These are phyloP conservation scores for Brassica nigra DNA, from an alignment of 345 rosid genomes.

Conservation along the genomic window DNA sequence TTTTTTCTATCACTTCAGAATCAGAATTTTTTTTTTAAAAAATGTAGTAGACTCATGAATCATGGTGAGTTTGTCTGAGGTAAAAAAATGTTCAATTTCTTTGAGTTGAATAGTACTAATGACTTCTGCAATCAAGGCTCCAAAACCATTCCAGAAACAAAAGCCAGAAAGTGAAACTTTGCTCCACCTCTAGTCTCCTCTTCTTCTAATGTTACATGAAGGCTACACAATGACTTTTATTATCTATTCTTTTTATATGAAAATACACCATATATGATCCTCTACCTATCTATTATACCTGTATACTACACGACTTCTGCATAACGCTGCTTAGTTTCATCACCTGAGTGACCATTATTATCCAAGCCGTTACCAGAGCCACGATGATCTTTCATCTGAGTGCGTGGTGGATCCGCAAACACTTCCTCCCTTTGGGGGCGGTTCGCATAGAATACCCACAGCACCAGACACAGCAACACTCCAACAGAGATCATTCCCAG, in stretches of 20 bases:
- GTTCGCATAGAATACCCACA: conserved; percentile 92
- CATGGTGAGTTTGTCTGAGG: no score
- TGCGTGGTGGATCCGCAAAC: conserved; percentile 59
- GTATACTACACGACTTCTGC: conserved; percentile 29
- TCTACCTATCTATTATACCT: conserved; percentile 38
- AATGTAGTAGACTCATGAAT: no score
- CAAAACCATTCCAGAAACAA: background rate
- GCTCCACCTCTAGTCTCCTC: conserved; percentile 35
- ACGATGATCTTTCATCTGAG: conserved; percentile 3
- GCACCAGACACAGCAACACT: conserved; percentile 83
- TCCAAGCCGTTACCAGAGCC: conserved; percentile 16
- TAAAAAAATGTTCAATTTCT: no score
- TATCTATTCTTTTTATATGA: conserved; percentile 10
- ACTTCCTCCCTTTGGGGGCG: conserved; percentile 99
- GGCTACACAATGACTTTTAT: conserved; percentile 22
- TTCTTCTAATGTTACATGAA: conserved; percentile 25
- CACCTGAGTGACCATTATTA: conserved; percentile 16
- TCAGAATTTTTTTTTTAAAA: no score
- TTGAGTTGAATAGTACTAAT: no score
- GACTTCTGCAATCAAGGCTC: background rate
- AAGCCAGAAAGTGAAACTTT: conserved; percentile 40
- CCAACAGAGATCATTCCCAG: conserved; percentile 82
- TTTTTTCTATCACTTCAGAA: no score
- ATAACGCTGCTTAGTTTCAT: conserved; percentile 30
- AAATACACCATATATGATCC: conserved; percentile 30